Evolutionary conservation across 345 rosid genomes (phyloP).

Genomic region (Citrus hindsii): DNA sequence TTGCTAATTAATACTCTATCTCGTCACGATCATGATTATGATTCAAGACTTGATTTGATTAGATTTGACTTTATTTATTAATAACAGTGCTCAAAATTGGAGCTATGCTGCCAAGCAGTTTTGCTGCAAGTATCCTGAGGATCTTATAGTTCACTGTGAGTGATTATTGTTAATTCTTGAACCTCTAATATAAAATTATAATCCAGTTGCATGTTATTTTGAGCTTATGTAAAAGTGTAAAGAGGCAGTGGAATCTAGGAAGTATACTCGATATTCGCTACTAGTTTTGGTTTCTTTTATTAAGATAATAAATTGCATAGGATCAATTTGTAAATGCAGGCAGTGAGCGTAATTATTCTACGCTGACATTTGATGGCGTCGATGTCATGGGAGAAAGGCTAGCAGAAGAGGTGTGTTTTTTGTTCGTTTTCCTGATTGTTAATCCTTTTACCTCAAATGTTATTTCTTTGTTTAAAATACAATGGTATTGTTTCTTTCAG

Average conservation of each 20-base stretch:
- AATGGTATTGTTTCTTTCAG: conserved; percentile 43
- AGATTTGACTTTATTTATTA: not conserved
- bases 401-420: conserved; percentile 67
- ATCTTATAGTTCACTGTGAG: conserved; percentile 74
- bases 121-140: conserved; percentile 49
- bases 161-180: not conserved
- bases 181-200: too few relatives aligned
- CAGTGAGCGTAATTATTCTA: conserved; percentile 54
- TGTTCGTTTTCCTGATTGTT: not conserved
- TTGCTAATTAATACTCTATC: not conserved
- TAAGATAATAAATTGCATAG: conserved; percentile 3
- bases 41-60: not conserved
- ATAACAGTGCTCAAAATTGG: conserved; percentile 66
- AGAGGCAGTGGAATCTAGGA: not conserved
- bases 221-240: not conserved
- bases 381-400: conserved; percentile 87
- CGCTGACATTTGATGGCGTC: conserved; percentile 75
- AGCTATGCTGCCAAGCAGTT: conserved; percentile 77
- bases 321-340: conserved; percentile 45
- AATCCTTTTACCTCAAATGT: not conserved
- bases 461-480: not conserved
- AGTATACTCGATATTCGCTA: not conserved
- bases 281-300: not conserved
- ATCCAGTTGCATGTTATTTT: not conserved
- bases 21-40: not conserved